Percentiles rank a stretch among this genome's conserved stretches.
These are phyloP conservation scores for Trichophyton equinum DNA, from an alignment of 2,329 filamentous ascomycete genomes.

Conservation along the genomic window DNA sequence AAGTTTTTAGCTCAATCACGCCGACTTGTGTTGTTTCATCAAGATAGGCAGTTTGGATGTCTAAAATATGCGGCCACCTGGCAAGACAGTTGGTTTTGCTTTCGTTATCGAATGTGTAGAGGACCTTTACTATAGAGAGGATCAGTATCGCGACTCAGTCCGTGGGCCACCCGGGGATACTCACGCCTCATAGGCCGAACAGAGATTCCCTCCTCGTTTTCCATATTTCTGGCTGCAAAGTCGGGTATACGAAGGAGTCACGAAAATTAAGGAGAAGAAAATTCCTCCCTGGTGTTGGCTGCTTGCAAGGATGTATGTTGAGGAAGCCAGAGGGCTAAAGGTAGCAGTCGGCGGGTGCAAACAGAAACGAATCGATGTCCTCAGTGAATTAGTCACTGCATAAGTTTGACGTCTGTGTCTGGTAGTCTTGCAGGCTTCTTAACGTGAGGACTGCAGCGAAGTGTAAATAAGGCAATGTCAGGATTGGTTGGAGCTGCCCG, in stretches of 20 bases:
- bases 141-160: conserved; percentile 9
- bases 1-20: conserved; percentile 73
- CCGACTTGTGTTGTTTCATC: conserved; percentile 74
- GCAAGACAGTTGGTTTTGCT: conserved; percentile 82
- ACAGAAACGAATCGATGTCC: not conserved
- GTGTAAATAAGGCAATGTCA: not conserved
- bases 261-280: not conserved
- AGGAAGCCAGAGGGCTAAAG: not conserved
- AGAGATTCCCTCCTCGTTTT: conserved; percentile 42
- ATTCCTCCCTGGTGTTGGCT: not conserved
- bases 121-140: conserved; percentile 64
- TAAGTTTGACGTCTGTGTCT: not conserved
- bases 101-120: conserved; percentile 89
- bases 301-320: not conserved
- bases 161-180: conserved; percentile 20
- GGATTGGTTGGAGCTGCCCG: not conserved
- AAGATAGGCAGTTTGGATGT: conserved; percentile 66
- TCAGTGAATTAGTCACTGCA: not conserved
- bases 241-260: not conserved
- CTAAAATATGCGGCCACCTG: conserved; percentile 64
- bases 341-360: not conserved
- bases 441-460: not conserved
- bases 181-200: conserved; percentile 56
- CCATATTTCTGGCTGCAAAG: conserved; percentile 19
- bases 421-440: not conserved